Evolutionary conservation across 495 filamentous ascomycete species (phyloP).

Genomic region (Penicillium chermesinum): DNA sequence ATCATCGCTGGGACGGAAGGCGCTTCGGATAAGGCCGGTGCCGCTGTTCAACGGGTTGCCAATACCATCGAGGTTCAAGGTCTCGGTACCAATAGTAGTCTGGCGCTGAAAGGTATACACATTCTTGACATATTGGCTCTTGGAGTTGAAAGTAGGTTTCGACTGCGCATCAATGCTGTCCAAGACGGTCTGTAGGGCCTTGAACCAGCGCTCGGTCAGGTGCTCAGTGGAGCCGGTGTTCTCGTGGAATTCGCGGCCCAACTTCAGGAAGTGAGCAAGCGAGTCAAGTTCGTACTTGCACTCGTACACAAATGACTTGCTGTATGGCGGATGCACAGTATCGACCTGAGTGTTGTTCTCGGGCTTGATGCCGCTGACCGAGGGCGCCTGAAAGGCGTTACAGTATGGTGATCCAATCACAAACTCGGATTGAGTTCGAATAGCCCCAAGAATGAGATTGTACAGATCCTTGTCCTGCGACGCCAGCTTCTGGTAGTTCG

Average conservation of each 20-base stretch:
- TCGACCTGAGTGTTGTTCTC: constrained; percentile 75
- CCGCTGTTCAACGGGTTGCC: constrained; percentile 86
- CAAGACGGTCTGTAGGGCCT: constrained; percentile 69
- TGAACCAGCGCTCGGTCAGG: constrained; percentile 72
- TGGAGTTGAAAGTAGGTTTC: constrained; percentile 67
- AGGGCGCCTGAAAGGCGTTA: constrained; percentile 95
- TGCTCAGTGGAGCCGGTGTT: constrained; percentile 74
- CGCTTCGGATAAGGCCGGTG: constrained; percentile 82
- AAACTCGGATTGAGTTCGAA: constrained; percentile 93
- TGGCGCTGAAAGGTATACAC: constrained; percentile 80
- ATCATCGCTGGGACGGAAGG: constrained; percentile 96
- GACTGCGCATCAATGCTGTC: constrained; percentile 72
- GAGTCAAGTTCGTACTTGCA: constrained; percentile 99
- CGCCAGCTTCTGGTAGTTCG: constrained; percentile 81
- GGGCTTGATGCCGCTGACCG: constrained; percentile 65
- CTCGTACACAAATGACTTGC: constrained; percentile 82
- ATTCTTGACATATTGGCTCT: constrained; percentile 60
- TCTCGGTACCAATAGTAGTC: constrained; percentile 84
- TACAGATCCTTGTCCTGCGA: constrained; percentile 69
- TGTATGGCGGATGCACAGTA: constrained; percentile 77
- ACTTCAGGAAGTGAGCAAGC: constrained; percentile 80
- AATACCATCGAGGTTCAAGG: constrained; percentile 70
- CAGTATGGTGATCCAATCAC: constrained; percentile 95
- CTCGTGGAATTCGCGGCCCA: constrained; percentile 81
- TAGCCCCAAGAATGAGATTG: constrained; percentile 83